Evolutionary conservation across 164 flowering plant species (phyloP).

Genomic region (Magnolia officinalis): DNA sequence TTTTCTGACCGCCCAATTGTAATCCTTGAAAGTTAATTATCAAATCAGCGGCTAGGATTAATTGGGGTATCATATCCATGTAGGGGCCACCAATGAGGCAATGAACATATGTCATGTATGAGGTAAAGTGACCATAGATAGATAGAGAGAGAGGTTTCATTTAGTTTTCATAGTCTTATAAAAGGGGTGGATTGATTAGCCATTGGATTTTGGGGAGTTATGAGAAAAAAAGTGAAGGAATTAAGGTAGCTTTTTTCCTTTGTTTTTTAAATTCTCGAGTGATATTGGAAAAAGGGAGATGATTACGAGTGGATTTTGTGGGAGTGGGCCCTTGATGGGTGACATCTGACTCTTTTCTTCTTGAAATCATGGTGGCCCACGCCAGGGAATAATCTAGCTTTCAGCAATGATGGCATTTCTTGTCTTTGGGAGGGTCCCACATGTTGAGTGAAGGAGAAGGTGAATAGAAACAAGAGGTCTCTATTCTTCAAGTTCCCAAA

Average conservation of each 20-base stretch:
- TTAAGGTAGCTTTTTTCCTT: not conserved
- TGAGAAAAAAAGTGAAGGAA: not conserved
- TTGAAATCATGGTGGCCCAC: conserved; percentile 49
- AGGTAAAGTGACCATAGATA: too few relatives aligned
- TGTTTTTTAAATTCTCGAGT: conserved; percentile 9
- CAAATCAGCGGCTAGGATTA: too few relatives aligned
- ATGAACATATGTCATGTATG: too few relatives aligned
- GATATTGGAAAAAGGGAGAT: conserved; percentile 24
- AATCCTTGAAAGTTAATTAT: too few relatives aligned
- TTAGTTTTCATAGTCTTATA: not conserved
- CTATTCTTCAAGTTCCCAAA: not conserved
- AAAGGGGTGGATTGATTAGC: conserved; percentile 5
- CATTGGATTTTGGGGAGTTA: conserved; percentile 15
- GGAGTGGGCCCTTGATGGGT: conserved; percentile 30
- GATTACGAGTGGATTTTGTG: conserved; percentile 34
- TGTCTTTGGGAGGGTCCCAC: conserved; percentile 5
- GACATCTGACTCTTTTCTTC: conserved; percentile 38
- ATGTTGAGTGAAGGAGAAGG: conserved; percentile 7
- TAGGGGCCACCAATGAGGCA: too few relatives aligned
- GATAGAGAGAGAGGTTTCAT: not conserved
- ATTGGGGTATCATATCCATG: too few relatives aligned
- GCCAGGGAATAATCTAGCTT: conserved; percentile 54
- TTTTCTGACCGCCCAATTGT: too few relatives aligned
- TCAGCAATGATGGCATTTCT: conserved; percentile 42
- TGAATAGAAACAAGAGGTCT: not conserved